A percentile compares a stretch with the other conserved stretches of the same genome.
Evolutionary conservation across 495 filamentous ascomycete species (phyloP).

Genomic region (Parathielavia hyrcaniae): DNA sequence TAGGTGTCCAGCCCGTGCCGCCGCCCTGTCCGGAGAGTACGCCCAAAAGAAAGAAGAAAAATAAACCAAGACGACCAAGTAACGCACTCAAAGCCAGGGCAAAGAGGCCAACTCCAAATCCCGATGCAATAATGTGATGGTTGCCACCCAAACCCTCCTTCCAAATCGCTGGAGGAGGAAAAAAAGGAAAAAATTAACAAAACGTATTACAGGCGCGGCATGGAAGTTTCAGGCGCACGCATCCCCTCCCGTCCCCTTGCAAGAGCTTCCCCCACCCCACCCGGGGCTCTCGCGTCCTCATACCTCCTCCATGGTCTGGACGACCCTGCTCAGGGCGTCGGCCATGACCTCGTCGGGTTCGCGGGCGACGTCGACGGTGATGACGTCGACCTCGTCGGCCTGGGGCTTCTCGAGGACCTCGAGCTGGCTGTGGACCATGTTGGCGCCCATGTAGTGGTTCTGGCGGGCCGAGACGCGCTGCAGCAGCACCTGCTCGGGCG

Average conservation of each 20-base stretch:
- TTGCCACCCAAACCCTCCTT: neutral
- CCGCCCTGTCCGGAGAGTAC: neutral
- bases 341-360: constrained; percentile 59
- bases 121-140: constrained; percentile 10
- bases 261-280: constrained; percentile 4
- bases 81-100: constrained; percentile 1
- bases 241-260: neutral
- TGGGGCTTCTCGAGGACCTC: constrained; percentile 75
- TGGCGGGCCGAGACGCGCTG: constrained; percentile 65
- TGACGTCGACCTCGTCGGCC: constrained; percentile 72
- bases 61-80: neutral
- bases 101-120: constrained; percentile 7
- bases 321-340: constrained; percentile 52
- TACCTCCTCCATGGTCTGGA: constrained; percentile 35
- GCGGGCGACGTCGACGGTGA: constrained; percentile 71
- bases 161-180: too few relatives aligned
- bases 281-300: constrained; percentile 8
- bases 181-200: too few relatives aligned
- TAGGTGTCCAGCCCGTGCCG: neutral
- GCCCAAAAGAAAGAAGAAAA: neutral
- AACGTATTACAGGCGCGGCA: constrained; percentile 10
- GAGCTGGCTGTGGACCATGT: constrained; percentile 95
- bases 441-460: constrained; percentile 93
- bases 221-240: neutral
- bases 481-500: constrained; percentile 65